Percentiles rank a stretch among this genome's conserved stretches.
Evolutionary conservation across 225 moss, liverwort and hornwort genomes (phyloP).

Genomic region (Sphagnum tenellum): DNA sequence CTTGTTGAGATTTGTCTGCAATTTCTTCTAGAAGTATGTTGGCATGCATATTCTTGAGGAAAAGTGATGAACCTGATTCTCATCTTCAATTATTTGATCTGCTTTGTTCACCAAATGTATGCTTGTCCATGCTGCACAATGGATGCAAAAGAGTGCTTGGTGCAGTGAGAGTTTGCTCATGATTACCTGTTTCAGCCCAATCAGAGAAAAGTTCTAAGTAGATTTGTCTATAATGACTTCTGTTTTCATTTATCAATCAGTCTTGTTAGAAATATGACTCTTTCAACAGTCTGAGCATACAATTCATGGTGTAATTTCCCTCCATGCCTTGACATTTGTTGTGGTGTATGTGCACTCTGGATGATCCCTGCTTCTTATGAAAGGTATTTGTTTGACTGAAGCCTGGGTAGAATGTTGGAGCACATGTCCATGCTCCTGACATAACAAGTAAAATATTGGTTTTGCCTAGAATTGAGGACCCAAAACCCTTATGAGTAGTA

Average conservation of each 20-base stretch:
- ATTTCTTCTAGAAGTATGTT: no score
- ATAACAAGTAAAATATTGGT: background rate
- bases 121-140: background rate
- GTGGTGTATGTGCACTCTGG: conserved; percentile 31
- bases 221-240: conserved; percentile 91
- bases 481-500: background rate
- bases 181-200: conserved; percentile 1
- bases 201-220: conserved; percentile 58
- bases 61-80: background rate
- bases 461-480: background rate
- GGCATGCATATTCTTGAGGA: background rate
- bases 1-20: no score
- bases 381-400: background rate
- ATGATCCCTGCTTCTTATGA: conserved; percentile 3
- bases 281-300: conserved; percentile 28
- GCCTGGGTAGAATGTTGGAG: background rate
- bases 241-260: no score
- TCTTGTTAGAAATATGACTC: conserved; percentile 86
- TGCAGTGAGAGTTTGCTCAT: no score
- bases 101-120: background rate
- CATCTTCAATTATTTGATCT: background rate
- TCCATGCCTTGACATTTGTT: conserved; percentile 42
- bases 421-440: background rate
- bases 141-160: background rate
- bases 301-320: no score